These are phyloP conservation scores for Chlorella variabilis DNA, from an alignment of 163 green algal genomes.

Conservation along the genomic window DNA sequence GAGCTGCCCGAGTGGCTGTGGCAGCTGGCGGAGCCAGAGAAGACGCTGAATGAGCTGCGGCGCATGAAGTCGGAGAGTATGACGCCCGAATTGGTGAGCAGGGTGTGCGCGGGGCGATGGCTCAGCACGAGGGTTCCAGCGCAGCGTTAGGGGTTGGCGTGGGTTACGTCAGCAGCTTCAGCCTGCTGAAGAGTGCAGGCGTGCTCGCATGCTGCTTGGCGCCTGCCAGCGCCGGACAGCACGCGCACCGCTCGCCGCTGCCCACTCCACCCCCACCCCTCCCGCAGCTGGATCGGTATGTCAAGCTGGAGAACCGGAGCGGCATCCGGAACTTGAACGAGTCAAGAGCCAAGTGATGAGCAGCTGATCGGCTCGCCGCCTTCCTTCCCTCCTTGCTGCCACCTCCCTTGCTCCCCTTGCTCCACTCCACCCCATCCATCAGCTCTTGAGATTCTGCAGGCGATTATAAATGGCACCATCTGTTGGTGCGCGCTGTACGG, in stretches of 20 bases:
- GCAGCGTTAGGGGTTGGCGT: no score
- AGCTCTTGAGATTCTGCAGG: no score
- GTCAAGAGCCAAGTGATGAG: conserved; percentile 40
- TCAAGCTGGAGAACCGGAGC: conserved; percentile 49
- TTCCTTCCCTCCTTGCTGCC: background rate
- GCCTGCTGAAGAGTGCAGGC: no score
- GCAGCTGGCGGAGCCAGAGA: conserved; percentile 45
- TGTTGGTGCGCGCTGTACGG: no score
- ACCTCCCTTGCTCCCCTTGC: background rate
- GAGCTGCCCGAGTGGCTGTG: conserved; percentile 58
- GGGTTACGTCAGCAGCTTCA: no score
- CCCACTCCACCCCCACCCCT: background rate
- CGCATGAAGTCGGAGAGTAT: conserved; percentile 30
- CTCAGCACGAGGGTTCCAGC: background rate
- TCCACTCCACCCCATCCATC: no score
- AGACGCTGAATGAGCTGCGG: conserved; percentile 46
- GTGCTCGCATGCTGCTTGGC: no score
- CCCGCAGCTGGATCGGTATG: conserved; percentile 30
- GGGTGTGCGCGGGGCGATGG: background rate
- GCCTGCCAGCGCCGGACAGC: no score
- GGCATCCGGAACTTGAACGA: conserved; percentile 38
- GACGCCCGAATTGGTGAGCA: conserved; percentile 2
- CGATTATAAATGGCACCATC: no score
- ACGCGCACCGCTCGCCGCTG: no score
- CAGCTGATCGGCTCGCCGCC: no score